phyloP scores from a whole-genome alignment of 345 rosid genomes.

The Murraya paniculata region DNA sequence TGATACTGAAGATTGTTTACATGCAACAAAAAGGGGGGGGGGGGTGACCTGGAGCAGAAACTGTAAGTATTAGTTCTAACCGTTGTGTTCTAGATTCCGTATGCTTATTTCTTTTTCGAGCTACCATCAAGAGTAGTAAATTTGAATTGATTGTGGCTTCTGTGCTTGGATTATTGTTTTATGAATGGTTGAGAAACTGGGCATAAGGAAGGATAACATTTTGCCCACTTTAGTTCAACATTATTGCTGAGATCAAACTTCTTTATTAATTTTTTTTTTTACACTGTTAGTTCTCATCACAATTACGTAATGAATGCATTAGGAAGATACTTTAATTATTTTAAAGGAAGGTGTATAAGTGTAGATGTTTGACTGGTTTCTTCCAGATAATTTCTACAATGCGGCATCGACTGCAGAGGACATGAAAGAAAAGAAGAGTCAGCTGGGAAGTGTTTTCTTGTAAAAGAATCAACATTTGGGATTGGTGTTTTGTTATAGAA shows the following conservation, averaged over 20 bases:
- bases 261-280: neutral
- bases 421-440: neutral
- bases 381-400: neutral
- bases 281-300: neutral
- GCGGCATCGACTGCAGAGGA: neutral
- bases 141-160: neutral
- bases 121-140: neutral
- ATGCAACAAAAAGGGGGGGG: conserved; percentile 28
- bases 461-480: neutral
- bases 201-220: neutral
- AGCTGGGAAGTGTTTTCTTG: neutral
- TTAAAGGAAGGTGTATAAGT: neutral
- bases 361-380: neutral
- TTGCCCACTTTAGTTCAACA: neutral
- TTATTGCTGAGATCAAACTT: neutral
- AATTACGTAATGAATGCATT: neutral
- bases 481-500: neutral
- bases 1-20: conserved; percentile 35
- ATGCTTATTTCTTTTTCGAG: neutral
- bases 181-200: neutral
- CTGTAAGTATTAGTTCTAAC: conserved; percentile 29
- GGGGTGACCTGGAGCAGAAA: conserved; percentile 34
- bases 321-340: neutral
- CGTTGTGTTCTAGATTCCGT: neutral
- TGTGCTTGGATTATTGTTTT: neutral